Evolutionary conservation across 106 monocot species (phyloP), one percentile per base, ranked within the genome.

Genomic region (Dioscorea dumetorum): DNA sequence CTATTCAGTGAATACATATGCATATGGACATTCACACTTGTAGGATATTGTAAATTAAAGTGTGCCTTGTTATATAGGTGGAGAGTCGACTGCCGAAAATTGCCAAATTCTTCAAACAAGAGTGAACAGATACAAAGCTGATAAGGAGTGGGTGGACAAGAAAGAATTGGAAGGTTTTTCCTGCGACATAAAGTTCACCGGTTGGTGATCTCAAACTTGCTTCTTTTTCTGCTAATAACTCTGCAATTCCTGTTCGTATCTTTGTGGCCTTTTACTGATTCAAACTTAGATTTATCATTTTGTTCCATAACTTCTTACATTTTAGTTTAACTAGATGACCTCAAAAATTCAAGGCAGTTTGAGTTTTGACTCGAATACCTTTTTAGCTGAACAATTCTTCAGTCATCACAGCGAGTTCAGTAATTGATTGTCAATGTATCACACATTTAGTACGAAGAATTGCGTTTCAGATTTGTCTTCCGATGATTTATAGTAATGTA

Each of bases 51-150:
- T 19, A 18, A 19, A 14, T 16, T 56, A 12, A 5, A 56, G 10
- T 3, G 11, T 4, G 5, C 15, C 11, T 31, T 63, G 41, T 59
- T 72, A 22, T 72, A 22, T 61, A 97, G 95, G 95, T 24, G 95
- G 95, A 22, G 86, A 91, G 28, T 86, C 95, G 10, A 87, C 77
- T 13, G 84, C 75, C 4, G 91, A 97, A 23, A 97, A 97, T 71
- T 97, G 95, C 74, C 95, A 97, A 66, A 89, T 97, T 76, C 91
- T 91, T 33, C 95, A 97, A 66, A 89, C 84, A 7, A 91, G 91
- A 79, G 91, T 91, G 71, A 97, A 97, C 70, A 81, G 88, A 50
- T 84, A 68, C 17, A 97, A 97, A 60, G 86, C 95, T 1, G 74
- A 88, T 74, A 97, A 97, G 59, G 67, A 83, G 23, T 72, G 84